Evolutionary conservation across 2,329 filamentous ascomycete genomes (phyloP), one percentile per base, ranked within the genome.

Genomic region (Echinosphaeria canescens): DNA sequence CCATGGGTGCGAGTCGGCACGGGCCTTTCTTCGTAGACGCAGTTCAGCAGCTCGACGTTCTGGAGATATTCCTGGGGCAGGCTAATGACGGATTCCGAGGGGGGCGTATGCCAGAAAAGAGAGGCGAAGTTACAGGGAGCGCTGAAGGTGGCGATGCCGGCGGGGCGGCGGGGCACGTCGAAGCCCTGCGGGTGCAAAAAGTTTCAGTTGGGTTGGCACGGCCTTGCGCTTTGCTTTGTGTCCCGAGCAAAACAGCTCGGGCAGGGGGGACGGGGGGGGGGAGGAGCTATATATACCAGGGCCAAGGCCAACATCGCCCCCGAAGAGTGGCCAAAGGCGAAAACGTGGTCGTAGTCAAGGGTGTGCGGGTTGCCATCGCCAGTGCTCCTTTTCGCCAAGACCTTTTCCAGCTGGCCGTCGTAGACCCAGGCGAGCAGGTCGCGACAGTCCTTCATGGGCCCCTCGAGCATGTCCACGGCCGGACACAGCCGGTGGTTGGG

Each of bases 111-210:
- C 52, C 50, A 54, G 34, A 47, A 48, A 1, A 44, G 34, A 23
- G 50, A 31, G 0, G 38, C 33, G 31, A 54, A 53, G 35, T 47
- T 40, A 15, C 46, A 47, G 2, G 50, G 42, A n/a, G 49, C 50
- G 34, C 54, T 54, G 35, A 55, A 42, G 30, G 48, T 42, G 24
- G 47, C 43, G 25, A 55, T 53, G 13, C 49, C 51, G 3, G 40
- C 40, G 2, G 44, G 42, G 2, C 43, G 42, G 8, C 38, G 44
- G 10, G 41, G 40, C 4, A 47, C 42, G 13, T 40, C 41, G 31
- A 47, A 54, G 9, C 48, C 51, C 48, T 51, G 22, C 18, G n/a
- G 13, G 15, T n/a, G n/a, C n/a, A n/a, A n/a, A n/a, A n/a, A n/a
- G n/a, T n/a, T n/a, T n/a, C n/a, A n/a, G n/a, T n/a, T n/a, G n/a